Evolutionary conservation across 176 grass and related monocot species (phyloP), one percentile per base, ranked within the genome.

Genomic region (Calamus simplicifolius): DNA sequence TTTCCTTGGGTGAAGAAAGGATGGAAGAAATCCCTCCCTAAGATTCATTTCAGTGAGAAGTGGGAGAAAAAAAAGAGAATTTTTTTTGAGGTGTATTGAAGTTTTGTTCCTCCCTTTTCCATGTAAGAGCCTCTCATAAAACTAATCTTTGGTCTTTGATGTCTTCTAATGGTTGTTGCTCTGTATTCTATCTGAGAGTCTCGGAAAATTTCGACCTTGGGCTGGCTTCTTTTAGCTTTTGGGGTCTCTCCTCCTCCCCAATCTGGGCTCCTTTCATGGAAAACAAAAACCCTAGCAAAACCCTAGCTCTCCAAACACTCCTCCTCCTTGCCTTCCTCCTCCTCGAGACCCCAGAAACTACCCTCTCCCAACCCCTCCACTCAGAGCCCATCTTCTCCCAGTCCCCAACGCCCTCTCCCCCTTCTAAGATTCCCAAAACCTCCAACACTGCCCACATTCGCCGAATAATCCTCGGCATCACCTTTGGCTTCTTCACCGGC

Each of bases 401-500:
- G 16, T 27, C 75, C n/a, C 56, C 72, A 12, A 21, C 75, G 18
- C 78, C 70, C 2, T 72, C 66, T 30, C 71, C 75, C 57, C 55
- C 63, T 21, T 56, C 79, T 31, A 76, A 55, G 30, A 62, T 63
- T 68, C 76, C 81, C 72, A 72, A 62, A 52, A 63, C 77, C 51
- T 69, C 81, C 18, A 62, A 62, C 58, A 68, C 67, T 5, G 52
- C 53, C 28, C 72, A 67, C 69, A 73, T 99, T 18, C 84, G 71
- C 71, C 84, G 88, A 52, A 81, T 99, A 52, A 68, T 79, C 7
- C 77, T 99, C n/a, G 94, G 94, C 55, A 73, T 91, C 28, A 66
- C 93, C 76, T 77, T 99, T 35, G 94, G 94, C 67, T 85, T 82
- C 1, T 49, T 99, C 73, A 60, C 81, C n/a, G 94, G 94, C 50